Base-by-base conservation (phyloP, 2,329 filamentous ascomycete genomes). In the Fusarium graminum region DNA sequence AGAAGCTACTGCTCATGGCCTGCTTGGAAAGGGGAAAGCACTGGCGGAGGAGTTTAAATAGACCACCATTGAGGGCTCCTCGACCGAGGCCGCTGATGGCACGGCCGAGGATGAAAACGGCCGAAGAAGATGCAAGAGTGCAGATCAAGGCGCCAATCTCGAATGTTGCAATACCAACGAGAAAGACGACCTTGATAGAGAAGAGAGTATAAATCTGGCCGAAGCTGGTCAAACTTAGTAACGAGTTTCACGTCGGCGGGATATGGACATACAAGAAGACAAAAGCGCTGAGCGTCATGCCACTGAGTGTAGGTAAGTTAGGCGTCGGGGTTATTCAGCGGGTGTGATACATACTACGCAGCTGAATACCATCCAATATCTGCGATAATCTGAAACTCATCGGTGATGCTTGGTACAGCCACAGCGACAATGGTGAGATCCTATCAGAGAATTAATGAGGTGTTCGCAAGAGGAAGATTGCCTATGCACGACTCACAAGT, bases 41-140 rank as follows among this genome's bases (percentile, higher is more conserved):
- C 30, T 70, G 64, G 0, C 69, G 67, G 1, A 72, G 30, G 2
- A 72, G 68, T 36, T 72, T 72, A 10, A 72, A 67, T 16, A 72
- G 10, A 3, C 70, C 70, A 1, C 70, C 70, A 6, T 72, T 72
- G 7, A 72, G 59, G 6, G 66, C 70, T 1, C 70, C 70, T 2
- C 70, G 66, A 1, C 78, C 78, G 8, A 79, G 58, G 13, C 78
- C 78, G 8, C 73, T 75, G 6, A 80, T 59, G 4, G 78, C 78
- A 1, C 78, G 76, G 2, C 78, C 78, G 16, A 78, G 62, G 26
- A 80, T 77, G 26, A 80, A 76, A 19, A 72, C 59, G 1, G 74
- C 69, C 0, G 78, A 79, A 3, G 63, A 75, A 0, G 78, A 74
- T 3, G 78, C 78, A 1, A 76, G 56, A 0, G 75, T 79, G 26